Base-by-base conservation (phyloP, 1,139 yeast species). In the Scheffersomyces titani region DNA sequence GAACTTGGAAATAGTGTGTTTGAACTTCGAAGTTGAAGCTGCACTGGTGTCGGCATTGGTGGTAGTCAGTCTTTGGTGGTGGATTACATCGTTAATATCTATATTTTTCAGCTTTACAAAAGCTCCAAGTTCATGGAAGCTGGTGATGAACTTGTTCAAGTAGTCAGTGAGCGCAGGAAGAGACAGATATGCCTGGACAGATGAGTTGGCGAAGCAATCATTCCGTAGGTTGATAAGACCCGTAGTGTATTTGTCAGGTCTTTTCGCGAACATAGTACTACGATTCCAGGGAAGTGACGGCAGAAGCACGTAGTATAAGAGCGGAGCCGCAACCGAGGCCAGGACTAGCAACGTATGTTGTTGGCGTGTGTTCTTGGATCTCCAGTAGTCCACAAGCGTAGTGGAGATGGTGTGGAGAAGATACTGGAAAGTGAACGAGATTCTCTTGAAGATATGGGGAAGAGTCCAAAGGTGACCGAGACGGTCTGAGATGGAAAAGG, bases 131-230 rank as follows among this genome's bases (percentile, higher is more conserved):
- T 65, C 54, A 21, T 63, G 60, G 60, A 68, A 77, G 3, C 70
- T 58, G 6, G 62, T 54, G 49, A 75, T 72, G 54, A 78, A 75
- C 51, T 73, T 74, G 62, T 84, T 85, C 59, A 92, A 75, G 65
- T 91, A 92, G 18, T 75, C 78, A 44, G 87, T 85, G 54, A 92
- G 70, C 0, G 81, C 80, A 0, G 92, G 88, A 40, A 90, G 72
- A 0, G 96, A 76, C 18, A 92, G 86, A 59, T 93, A 82, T 0
- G 97, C 96, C 70, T 93, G 98, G 21, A 94, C 69, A 1, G 93
- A 88, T n/a, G 96, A 85, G 67, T 94, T 93, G 59, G 97, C 97
- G 74, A 91, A 93, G 71, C 98, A 93, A 69, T 92, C 97, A 65
- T 91, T 91, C 58, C 94, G 84, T 61, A 88, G 80, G 70, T 93